Base-by-base conservation (phyloP, 2,329 filamentous ascomycete genomes). In the Xenoacremonium recifei region DNA sequence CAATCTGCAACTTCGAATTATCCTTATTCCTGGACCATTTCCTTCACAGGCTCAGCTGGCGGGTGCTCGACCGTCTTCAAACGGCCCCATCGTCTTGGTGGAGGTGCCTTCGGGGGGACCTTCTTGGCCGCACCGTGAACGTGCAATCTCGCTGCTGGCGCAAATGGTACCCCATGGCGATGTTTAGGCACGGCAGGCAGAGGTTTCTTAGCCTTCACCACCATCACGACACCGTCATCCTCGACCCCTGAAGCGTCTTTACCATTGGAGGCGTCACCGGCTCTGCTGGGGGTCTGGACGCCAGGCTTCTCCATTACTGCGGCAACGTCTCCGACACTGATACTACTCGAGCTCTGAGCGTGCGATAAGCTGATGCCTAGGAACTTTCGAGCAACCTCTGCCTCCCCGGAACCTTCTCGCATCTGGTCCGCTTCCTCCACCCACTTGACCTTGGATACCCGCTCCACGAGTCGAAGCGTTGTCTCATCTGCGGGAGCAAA, bases 401-500 rank as follows among this genome's bases (percentile, higher is more conserved):
- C 62, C 51, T 72, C 61, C 36, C 62, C 63, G 9, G 62, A 60
- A 4, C 54, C 48, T 20, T 61, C 60, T 13, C 57, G 59, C 10
- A 40, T 39, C 9, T 54, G 53, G 21, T 55, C 53, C 2, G 66
- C 58, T 3, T 69, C 67, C 27, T 68, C 69, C 20, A 92, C 72
- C 79, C 90, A 90, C 23, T 78, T 73, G 3, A 91, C 87, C 46
- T 80, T 81, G 38, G 77, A 73, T 21, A 90, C 88, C n/a, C 88
- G 80, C 37, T 85, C 78, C 4, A 91, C 85, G 6, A 95, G 76
- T 5, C 89, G 80, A 27, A 88, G 61, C 1, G 89, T 92, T 1
- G 88, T 95, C 53, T 88, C 84, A 49, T 93, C 88, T 3, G 85
- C 82, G 1, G 87, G 87, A 11, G 85, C 85, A 63, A 93, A 93